Base-by-base conservation (phyloP, 108 stramenopile species). In the Cyclotella baltica region DNA sequence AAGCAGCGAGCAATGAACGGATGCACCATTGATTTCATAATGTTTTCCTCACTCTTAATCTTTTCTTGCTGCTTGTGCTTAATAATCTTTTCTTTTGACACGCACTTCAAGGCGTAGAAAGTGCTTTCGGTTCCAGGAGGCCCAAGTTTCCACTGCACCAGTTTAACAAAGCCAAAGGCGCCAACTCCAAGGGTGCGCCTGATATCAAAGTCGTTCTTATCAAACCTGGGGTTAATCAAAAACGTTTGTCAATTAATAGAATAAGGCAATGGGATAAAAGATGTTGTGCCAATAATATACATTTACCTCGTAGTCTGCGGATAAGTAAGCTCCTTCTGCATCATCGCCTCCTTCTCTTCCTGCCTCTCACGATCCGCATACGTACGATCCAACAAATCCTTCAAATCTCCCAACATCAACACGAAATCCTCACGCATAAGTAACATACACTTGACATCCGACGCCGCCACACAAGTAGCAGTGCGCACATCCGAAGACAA, bases 401-500 rank as follows among this genome's bases (percentile, higher is more conserved):
- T 83, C 35, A 92, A 33, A 67, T 83, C 71, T 28, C 91, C 91
- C 34, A 92, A 67, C 85, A 92, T 86, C 0, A 59, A 64, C 11
- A 84, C 82, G 56, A 92, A 92, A 64, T 92, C 91, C 55, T 90
- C 91, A 53, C 91, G 83, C 85, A 82, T 74, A 30, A 87, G 57
- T 28, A 82, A 48, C 71, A 87, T 74, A 16, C 83, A 81, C 67
- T 85, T 85, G 33, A 83, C 78, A 36, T 68, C 75, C 19, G 68
- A 29, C 3, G 66, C 35, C 1, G 89, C 89, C 19, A 81, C 58
- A 58, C 89, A 90, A 20, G 85, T 87, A 25, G 86, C 86, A 0
- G 72, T 83, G 25, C 85, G 77, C 27, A 76, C 78, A 47, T 83
- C 82, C 18, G 73, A 70, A 37, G 69, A 75, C 38, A 86, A 51